These are phyloP conservation scores for Camellia sinensis DNA, from an alignment of 148 eudicot species.

Conservation along the genomic window DNA sequence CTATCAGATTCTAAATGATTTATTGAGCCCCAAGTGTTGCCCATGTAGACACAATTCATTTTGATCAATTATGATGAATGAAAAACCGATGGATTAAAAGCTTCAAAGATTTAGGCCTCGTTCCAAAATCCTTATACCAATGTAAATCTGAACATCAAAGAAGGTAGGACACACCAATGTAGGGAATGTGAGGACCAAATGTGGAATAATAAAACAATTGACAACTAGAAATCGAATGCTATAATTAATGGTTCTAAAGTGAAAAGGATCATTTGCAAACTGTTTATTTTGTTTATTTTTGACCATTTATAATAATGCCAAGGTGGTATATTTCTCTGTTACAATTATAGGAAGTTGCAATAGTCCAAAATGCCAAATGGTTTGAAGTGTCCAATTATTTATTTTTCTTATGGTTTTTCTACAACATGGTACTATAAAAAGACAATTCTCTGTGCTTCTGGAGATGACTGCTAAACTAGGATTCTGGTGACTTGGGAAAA, in stretches of 20 bases:
- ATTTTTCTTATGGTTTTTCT: neutral
- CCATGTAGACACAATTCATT: neutral
- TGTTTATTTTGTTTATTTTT: neutral
- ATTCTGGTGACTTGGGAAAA: too few relatives aligned
- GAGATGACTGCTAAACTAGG: too few relatives aligned
- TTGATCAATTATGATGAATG: neutral
- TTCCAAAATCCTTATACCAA: neutral
- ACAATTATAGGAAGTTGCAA: too few relatives aligned
- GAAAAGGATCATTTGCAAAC: neutral
- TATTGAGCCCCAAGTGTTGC: neutral
- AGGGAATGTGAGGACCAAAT: neutral
- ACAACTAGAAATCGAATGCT: neutral
- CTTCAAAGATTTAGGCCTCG: neutral
- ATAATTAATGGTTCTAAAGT: neutral
- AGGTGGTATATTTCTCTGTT: neutral
- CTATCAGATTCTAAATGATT: neutral
- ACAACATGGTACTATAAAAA: neutral
- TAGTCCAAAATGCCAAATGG: neutral
- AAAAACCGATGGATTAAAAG: neutral
- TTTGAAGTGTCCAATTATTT: constrained; percentile 3
- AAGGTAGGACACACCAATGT: neutral
- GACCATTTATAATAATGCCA: neutral
- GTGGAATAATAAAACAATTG: neutral
- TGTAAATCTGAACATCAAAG: neutral
- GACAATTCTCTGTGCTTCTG: neutral